Base-by-base conservation (phyloP, 352 stramenopile species). In the Phytophthora pistaciae region DNA sequence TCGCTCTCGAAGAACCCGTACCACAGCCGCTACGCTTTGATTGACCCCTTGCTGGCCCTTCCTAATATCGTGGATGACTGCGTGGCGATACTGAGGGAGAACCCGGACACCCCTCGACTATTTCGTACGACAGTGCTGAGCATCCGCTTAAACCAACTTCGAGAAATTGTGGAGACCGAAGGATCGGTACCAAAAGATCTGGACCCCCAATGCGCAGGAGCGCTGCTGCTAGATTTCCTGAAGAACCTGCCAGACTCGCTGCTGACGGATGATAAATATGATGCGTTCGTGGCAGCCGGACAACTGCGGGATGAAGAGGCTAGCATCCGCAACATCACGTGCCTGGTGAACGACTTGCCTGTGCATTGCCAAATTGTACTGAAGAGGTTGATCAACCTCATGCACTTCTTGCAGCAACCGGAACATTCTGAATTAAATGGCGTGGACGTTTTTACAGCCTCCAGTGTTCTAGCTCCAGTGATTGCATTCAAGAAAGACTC, bases 1-100 rank as follows among this genome's bases (percentile, higher is more conserved):
- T 94, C 90, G n/a, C 72, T 96, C 18, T 82, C 84, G 49, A 91
- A 87, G 62, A 94, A 93, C 60, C 83, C 89, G 40, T 94, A 92
- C 49, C 89, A 96, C 68, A 91, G 82, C 58, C 83, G 85, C 13
- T 95, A 90, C 49, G 89, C 87, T 27, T 66, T 94, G 49, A 93
- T 96, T 64, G 83, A 96, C 54, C 86, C 89, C 1, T 56, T 87
- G 20, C 73, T 96, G 4, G 77, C 89, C 6, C 79, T 94, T 36
- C 89, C 89, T 2, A 96, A 94, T 60, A 79, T 96, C 60, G 78
- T 95, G 7, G 72, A 87, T 57, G 87, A 96, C 49, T 96, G 89
- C 54, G 81, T 94, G 62, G 82, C 89, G 9, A 84, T 93, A 44
- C 31, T 96, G 38, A 79, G 84, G 52, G 60, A 85, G 50, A 76